Evolutionary conservation across 75 land plant genomes (phyloP).

Genomic region (Picea sitchensis): DNA sequence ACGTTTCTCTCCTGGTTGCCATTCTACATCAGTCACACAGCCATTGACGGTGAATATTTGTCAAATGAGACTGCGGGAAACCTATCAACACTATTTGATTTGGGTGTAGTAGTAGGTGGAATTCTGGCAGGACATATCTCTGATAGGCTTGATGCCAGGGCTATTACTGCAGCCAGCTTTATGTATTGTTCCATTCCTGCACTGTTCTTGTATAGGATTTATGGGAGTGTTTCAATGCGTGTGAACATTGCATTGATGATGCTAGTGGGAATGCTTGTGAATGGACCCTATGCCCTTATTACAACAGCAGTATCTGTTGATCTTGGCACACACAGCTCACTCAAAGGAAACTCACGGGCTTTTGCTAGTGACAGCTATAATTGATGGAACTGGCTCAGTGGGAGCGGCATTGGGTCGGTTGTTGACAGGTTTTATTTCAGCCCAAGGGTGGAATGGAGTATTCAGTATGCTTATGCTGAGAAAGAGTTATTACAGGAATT

Average conservation of each 20-base stretch:
- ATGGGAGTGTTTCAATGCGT: conserved; percentile 61
- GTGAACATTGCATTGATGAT: conserved; percentile 68
- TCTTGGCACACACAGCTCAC: conserved; percentile 74
- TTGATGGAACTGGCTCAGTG: too few relatives aligned
- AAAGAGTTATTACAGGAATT: too few relatives aligned
- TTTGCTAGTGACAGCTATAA: too few relatives aligned
- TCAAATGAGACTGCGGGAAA: conserved; percentile 67
- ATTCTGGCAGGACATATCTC: conserved; percentile 89
- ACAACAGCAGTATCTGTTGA: conserved; percentile 19
- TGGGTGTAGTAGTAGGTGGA: conserved; percentile 92
- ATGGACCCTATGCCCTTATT: conserved; percentile 66
- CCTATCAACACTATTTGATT: conserved; percentile 85
- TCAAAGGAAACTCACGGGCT: conserved; percentile 11
- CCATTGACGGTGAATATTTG: conserved; percentile 64
- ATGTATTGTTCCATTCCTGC: conserved; percentile 89
- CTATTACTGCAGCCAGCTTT: conserved; percentile 87
- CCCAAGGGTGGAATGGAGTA: conserved; percentile 71
- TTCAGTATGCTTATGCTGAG: conserved; percentile 70
- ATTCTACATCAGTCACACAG: conserved; percentile 58
- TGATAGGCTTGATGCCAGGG: conserved; percentile 72
- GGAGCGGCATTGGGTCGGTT: too few relatives aligned
- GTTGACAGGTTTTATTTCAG: conserved; percentile 81
- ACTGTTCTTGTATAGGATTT: conserved; percentile 61
- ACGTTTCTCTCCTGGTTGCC: conserved; percentile 61
- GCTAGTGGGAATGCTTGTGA: conserved; percentile 72